Evolutionary conservation across 2,329 filamentous ascomycete species (phyloP).

Genomic region (Venturia carpophila): DNA sequence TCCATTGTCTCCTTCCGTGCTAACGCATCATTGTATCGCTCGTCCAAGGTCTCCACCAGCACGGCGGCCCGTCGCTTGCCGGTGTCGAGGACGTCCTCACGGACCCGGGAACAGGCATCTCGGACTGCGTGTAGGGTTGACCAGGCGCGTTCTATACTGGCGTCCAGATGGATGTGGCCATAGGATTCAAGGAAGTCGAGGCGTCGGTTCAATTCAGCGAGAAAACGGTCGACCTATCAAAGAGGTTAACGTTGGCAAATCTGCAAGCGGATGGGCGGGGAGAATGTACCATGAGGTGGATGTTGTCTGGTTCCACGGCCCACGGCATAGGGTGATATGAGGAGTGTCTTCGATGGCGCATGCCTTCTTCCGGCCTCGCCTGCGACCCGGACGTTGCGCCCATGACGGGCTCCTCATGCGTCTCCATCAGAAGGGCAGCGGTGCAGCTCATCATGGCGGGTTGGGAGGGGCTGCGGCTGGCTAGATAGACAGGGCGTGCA

Average conservation of each 20-base stretch:
- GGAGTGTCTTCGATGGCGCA: conserved; percentile 39
- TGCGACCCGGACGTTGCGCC: conserved; percentile 32
- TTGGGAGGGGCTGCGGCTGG: background rate
- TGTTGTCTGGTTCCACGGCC: conserved; percentile 40
- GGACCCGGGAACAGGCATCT: conserved; percentile 79
- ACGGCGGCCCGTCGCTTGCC: conserved; percentile 77
- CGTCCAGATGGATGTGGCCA: conserved; percentile 73
- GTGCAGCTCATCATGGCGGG: conserved; percentile 16
- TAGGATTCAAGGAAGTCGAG: conserved; percentile 85
- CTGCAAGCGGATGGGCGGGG: background rate
- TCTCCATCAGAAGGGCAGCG: conserved; percentile 25
- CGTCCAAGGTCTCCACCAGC: conserved; percentile 87
- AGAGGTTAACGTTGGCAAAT: conserved; percentile 16
- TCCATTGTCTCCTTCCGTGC: conserved; percentile 78
- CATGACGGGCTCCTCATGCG: conserved; percentile 37
- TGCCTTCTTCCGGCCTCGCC: conserved; percentile 29
- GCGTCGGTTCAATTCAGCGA: conserved; percentile 77
- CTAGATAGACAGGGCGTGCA: too few species aligned
- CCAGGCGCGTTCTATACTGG: conserved; percentile 77
- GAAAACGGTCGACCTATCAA: conserved; percentile 63
- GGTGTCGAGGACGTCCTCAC: conserved; percentile 80
- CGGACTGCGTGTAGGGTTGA: conserved; percentile 78
- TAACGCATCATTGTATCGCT: conserved; percentile 77
- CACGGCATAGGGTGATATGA: conserved; percentile 40
- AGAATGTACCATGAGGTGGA: conserved; percentile 36